Conservation (phyloP, 106 monocot species). For the Acorus gramineus region DNA sequence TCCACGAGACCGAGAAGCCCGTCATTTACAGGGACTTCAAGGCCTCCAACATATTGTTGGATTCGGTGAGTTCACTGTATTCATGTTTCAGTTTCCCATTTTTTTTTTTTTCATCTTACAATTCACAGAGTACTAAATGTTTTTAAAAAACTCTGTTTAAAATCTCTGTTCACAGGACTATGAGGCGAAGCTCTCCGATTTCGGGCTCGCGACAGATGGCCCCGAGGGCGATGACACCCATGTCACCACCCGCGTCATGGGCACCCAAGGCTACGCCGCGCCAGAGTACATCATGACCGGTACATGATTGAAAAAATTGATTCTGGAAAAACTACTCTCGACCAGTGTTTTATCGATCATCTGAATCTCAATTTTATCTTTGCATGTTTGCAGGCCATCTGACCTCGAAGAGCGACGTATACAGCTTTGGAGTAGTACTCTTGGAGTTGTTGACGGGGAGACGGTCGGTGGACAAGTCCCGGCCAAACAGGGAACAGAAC, state of each 20-base stretch:
- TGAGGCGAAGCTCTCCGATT: slow-evolving; percentile 37
- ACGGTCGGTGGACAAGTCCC: slow-evolving; percentile 33
- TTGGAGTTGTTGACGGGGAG: slow-evolving; percentile 61
- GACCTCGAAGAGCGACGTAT: slow-evolving; percentile 62
- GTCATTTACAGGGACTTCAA: slow-evolving; percentile 35
- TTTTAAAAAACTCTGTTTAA: background rate
- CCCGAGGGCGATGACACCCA: slow-evolving; percentile 33
- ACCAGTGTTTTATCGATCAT: background rate
- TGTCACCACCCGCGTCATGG: slow-evolving; percentile 42
- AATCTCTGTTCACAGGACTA: slow-evolving; percentile 14
- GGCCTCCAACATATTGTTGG: slow-evolving; percentile 31
- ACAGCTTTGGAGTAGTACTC: slow-evolving; percentile 73
- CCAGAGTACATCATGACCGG: slow-evolving; percentile 54
- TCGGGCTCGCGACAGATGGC: slow-evolving; percentile 38
- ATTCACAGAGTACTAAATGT: background rate
- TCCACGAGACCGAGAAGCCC: slow-evolving; percentile 27
- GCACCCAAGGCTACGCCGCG: slow-evolving; percentile 41
- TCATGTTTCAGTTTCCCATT: background rate
- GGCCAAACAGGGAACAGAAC: slow-evolving; percentile 45
- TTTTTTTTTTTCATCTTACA: background rate
- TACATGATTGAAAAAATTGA: background rate
- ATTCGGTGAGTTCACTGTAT: slow-evolving; percentile 13
- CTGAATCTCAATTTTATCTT: background rate
- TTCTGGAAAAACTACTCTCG: background rate
- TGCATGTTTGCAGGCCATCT: slow-evolving; percentile 40